Evolutionary conservation across 75 land plant species (phyloP).

Genomic region (Gnetum montanum): DNA sequence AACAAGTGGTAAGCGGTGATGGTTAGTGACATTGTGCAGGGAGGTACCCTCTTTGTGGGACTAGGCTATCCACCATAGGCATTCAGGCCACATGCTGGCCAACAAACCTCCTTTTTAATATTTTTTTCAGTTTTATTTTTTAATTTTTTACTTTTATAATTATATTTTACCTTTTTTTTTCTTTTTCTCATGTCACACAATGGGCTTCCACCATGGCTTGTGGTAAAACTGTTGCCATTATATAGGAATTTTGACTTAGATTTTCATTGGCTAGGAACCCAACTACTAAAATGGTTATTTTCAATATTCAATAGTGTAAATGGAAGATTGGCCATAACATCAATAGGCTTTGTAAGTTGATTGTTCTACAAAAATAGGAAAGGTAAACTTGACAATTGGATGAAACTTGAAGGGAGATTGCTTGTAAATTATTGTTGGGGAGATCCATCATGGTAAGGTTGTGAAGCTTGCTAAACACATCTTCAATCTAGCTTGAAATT

Average conservation of each 20-base stretch:
- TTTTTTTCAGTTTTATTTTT: too few relatives aligned
- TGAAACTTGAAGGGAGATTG: conserved; percentile 56
- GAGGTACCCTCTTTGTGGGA: too few relatives aligned
- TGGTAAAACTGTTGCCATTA: conserved; percentile 27
- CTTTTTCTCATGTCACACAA: too few relatives aligned
- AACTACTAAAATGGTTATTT: conserved; percentile 87
- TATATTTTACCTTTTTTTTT: too few relatives aligned
- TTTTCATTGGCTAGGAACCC: conserved; percentile 62
- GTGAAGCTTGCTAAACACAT: conserved; percentile 34
- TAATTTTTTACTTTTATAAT: too few relatives aligned
- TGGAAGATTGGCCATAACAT: conserved; percentile 63
- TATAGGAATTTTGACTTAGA: conserved; percentile 37
- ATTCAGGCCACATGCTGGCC: too few relatives aligned
- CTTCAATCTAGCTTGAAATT: conserved; percentile 39
- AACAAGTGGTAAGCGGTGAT: too few relatives aligned
- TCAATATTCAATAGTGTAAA: conserved; percentile 58
- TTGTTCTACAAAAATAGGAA: conserved; percentile 67
- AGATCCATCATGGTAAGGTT: conserved; percentile 57
- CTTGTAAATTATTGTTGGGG: conserved; percentile 63
- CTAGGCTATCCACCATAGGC: too few relatives aligned
- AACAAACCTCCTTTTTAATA: too few relatives aligned
- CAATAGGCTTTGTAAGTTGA: conserved; percentile 64
- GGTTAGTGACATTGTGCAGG: too few relatives aligned
- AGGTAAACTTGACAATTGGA: conserved; percentile 45
- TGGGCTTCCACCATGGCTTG: conserved; percentile 18